Evolutionary conservation across 2,329 filamentous ascomycete genomes (phyloP).

Genomic region (Pleomassaria siparia): DNA sequence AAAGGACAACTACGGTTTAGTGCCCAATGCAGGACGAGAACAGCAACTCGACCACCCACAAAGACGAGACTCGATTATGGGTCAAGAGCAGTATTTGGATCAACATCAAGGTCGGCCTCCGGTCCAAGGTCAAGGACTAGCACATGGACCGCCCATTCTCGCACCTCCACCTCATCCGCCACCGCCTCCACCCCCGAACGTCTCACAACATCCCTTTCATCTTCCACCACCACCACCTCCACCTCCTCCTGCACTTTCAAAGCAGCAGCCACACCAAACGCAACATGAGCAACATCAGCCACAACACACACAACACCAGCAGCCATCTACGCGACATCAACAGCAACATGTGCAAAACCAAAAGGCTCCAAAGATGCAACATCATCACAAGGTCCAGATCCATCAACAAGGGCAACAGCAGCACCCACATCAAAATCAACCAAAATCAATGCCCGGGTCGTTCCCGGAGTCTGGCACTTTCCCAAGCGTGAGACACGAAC

Average conservation of each 20-base stretch:
- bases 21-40: neutral
- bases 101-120: neutral
- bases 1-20: neutral
- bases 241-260: neutral
- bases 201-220: neutral
- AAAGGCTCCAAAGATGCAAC: conserved; percentile 1
- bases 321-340: neutral
- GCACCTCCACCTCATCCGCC: conserved; percentile 3
- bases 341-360: neutral
- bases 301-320: neutral
- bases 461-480: conserved; percentile 11
- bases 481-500: conserved; percentile 11
- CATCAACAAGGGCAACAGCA: conserved; percentile 1
- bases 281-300: conserved; percentile 1
- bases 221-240: conserved; percentile 3
- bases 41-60: neutral
- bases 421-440: conserved; percentile 10
- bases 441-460: conserved; percentile 17
- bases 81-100: neutral
- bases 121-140: conserved; percentile 1
- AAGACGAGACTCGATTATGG: neutral
- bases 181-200: neutral
- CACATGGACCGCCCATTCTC: neutral
- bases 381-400: neutral
- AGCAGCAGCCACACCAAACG: conserved; percentile 2